Conservation (phyloP, 2,329 filamentous ascomycete species). For the Epichloe festucae region DNA sequence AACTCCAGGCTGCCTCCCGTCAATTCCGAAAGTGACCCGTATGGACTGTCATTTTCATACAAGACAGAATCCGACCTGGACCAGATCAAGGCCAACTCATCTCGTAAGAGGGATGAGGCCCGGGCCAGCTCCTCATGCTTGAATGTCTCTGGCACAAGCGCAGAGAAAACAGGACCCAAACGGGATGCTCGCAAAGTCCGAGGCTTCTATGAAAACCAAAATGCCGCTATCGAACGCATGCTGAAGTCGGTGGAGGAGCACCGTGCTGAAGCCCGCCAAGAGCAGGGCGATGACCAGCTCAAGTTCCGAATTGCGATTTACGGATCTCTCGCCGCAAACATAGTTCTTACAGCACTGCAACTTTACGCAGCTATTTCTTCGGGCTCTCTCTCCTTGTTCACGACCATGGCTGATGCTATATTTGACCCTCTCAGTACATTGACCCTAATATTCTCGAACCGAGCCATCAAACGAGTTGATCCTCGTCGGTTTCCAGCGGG, state of each 20-base stretch:
- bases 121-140: conserved; percentile 2
- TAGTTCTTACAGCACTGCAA: conserved; percentile 67
- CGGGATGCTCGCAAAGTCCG: conserved; percentile 45
- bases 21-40: conserved; percentile 61
- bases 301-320: conserved; percentile 55
- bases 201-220: conserved; percentile 80
- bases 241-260: conserved; percentile 91
- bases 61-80: conserved; percentile 69
- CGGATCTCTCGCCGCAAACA: conserved; percentile 65
- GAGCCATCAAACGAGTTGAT: conserved; percentile 80
- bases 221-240: conserved; percentile 83
- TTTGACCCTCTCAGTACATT: conserved; percentile 89
- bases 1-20: conserved; percentile 41
- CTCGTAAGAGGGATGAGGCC: conserved; percentile 52
- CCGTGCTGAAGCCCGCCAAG: conserved; percentile 64
- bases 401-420: conserved; percentile 89
- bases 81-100: conserved; percentile 67
- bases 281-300: conserved; percentile 69
- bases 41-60: conserved; percentile 61
- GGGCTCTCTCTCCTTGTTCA: conserved; percentile 87
- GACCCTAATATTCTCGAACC: conserved; percentile 73
- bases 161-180: conserved; percentile 11
- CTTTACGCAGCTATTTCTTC: conserved; percentile 80
- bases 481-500: conserved; percentile 77
- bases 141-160: neutral